Evolutionary conservation across 2,329 filamentous ascomycete genomes (phyloP), one percentile per base, ranked within the genome.

Genomic region (Xylaria polymorpha): DNA sequence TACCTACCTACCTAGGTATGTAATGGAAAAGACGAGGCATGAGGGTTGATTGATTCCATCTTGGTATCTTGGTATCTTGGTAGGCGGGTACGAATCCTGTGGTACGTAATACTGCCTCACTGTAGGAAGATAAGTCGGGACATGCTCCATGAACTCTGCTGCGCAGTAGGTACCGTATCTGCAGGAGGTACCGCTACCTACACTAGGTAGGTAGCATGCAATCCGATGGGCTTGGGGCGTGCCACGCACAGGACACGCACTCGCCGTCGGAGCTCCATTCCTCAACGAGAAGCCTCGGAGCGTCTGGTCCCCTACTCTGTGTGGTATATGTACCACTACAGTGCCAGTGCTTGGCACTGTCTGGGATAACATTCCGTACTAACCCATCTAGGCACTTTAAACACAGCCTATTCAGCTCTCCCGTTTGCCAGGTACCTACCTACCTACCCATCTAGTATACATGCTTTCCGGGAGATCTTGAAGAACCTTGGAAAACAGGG

Each of bases 171-270:
- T 29, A 29, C 55, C 48, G 48, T 51, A 51, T 51, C 22, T 32
- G 48, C 50, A 25, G 14, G 50, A 53, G 50, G n/a, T n/a, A n/a
- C n/a, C n/a, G n/a, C n/a, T n/a, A n/a, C n/a, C n/a, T n/a, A n/a
- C n/a, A n/a, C n/a, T n/a, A n/a, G n/a, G n/a, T n/a, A n/a, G n/a
- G 25, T 53, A 35, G 25, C 25, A 55, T 14, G 25, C 25, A 46
- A 15, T 12, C 25, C 18, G 44, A 32, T 57, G 25, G 37, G n/a
- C 53, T 22, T 44, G 39, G 39, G 56, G 43, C 43, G 41, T 60
- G 29, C 44, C 58, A 61, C 44, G 43, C 58, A 22, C 43, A 25
- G 48, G 29, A 32, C 58, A 61, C 44, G 43, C 58, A 22, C 35
- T 50, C 5, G 15, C 32, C 22, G 55, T 44, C 35, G 53, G n/a